Base-by-base conservation (phyloP, 768 basidiomycete genomes). In the Serendipita sp. region DNA sequence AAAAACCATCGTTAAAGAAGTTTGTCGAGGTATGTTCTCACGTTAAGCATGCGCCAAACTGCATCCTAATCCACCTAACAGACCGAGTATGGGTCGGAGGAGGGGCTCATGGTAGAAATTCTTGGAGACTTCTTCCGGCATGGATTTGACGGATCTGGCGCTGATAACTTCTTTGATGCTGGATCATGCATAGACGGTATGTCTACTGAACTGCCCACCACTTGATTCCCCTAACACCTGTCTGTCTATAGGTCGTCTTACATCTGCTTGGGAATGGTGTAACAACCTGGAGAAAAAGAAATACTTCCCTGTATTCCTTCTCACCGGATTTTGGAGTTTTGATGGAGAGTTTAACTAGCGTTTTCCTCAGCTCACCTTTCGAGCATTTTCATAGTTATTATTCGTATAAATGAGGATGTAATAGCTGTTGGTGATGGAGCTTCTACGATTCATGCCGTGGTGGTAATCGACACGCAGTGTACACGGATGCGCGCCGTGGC, bases 201-300 rank as follows among this genome's bases (percentile, higher is more conserved):
- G 56, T 51, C n/a, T n/a, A 32, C n/a, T 51, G n/a, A n/a, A 51
- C n/a, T 5, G n/a, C 48, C 41, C 30, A 51, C n/a, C 48, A 7
- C 23, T 65, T 48, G 32, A 41, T 7, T 41, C 5, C 13, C 13
- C 41, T 23, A 41, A 41, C 60, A 63, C 15, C 10, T 23, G 23
- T 15, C 32, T 23, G 23, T 23, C 23, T 23, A n/a, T 46, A 64
- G 89, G 89, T 11, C 80, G 90, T 2, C 73, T 92, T 70, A 92
- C 90, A 35, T 90, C 88, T 72, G 90, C 90, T 3, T 92, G 90
- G 90, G 90, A 92, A 72, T 92, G 90, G 90, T 92, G 90, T 75
- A 83, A 85, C 58, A 79, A 78, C 52, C 73, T 92, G 68, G 90
- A 91, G 77, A 92, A 91, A 78, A 92, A 92, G 76, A 77, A 84